These are phyloP conservation scores for Debaryomyces tyrocola DNA, from an alignment of 805 yeast genomes.

Conservation along the genomic window DNA sequence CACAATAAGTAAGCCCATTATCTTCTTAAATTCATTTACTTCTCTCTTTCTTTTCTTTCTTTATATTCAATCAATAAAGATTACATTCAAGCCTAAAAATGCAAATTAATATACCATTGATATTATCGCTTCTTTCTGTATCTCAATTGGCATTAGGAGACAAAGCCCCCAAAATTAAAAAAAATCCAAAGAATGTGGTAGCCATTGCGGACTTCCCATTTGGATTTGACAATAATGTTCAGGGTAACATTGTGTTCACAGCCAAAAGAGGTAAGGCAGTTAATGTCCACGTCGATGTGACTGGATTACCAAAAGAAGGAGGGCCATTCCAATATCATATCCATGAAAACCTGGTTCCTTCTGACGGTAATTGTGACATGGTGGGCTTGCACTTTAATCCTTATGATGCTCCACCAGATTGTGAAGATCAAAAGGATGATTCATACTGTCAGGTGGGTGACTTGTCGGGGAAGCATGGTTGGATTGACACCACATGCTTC, in stretches of 20 bases:
- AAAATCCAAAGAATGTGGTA: slow-evolving; percentile 50
- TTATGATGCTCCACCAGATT: slow-evolving; percentile 51
- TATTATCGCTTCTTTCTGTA: slow-evolving; percentile 4
- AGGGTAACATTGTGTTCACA: slow-evolving; percentile 57
- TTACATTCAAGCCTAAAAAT: background rate
- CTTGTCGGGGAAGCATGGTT: slow-evolving; percentile 76
- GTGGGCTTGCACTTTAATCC: slow-evolving; percentile 67
- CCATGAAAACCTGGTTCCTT: slow-evolving; percentile 56
- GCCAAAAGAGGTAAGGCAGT: slow-evolving; percentile 59
- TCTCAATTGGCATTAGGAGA: slow-evolving; percentile 22
- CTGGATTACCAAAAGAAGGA: slow-evolving; percentile 64
- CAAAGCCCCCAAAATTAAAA: slow-evolving; percentile 51
- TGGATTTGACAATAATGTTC: slow-evolving; percentile 40
- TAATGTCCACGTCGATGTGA: slow-evolving; percentile 66
- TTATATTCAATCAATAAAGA: background rate
- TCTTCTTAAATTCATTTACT: background rate
- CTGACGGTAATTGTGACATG: slow-evolving; percentile 49
- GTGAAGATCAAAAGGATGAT: slow-evolving; percentile 53
- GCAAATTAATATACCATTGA: slow-evolving; percentile 4
- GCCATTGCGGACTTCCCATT: slow-evolving; percentile 59
- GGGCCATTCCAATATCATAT: slow-evolving; percentile 74
- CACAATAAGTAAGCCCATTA: background rate
- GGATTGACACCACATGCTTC: slow-evolving; percentile 67
- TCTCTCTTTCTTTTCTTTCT: background rate
- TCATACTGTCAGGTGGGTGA: slow-evolving; percentile 70